These are phyloP conservation scores for Wolfiporia cocos DNA, from an alignment of 1,284 basidiomycete genomes.

Conservation along the genomic window DNA sequence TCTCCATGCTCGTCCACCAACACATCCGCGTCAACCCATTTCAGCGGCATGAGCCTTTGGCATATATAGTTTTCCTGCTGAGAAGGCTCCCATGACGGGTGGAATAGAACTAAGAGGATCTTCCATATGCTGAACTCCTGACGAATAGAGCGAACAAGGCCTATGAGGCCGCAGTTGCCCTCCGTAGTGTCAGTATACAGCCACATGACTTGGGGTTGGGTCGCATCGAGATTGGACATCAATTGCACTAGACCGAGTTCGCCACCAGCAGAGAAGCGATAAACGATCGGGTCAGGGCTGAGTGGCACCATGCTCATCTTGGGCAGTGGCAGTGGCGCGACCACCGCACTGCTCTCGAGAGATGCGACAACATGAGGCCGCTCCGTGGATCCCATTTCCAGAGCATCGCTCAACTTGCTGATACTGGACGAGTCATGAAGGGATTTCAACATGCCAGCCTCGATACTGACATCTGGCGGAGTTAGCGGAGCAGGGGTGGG, in stretches of 20 bases:
- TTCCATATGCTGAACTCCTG: conserved; percentile 15
- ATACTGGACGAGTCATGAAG: no score
- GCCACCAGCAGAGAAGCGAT: conserved; percentile 7
- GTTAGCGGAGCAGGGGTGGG: neutral
- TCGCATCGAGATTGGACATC: conserved; percentile 7
- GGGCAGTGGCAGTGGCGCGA: no score
- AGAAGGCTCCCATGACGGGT: conserved; percentile 4
- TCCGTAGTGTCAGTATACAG: conserved; percentile 7
- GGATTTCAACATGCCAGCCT: no score
- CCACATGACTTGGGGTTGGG: conserved; percentile 7
- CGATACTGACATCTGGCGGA: neutral
- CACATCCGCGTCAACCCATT: conserved; percentile 12
- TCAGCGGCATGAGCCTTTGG: conserved; percentile 5
- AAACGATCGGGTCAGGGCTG: conserved; percentile 1
- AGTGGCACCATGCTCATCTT: no score
- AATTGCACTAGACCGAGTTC: conserved; percentile 10
- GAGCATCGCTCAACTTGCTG: no score
- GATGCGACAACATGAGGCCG: no score
- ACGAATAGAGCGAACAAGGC: conserved; percentile 12
- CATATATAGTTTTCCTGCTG: conserved; percentile 5
- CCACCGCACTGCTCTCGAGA: no score
- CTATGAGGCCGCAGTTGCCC: conserved; percentile 4
- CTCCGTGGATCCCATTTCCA: no score
- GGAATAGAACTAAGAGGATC: conserved; percentile 11
- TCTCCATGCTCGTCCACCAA: conserved; percentile 7